Base-by-base conservation (phyloP, 768 basidiomycete genomes). In the Rossbeevera mucosa region DNA sequence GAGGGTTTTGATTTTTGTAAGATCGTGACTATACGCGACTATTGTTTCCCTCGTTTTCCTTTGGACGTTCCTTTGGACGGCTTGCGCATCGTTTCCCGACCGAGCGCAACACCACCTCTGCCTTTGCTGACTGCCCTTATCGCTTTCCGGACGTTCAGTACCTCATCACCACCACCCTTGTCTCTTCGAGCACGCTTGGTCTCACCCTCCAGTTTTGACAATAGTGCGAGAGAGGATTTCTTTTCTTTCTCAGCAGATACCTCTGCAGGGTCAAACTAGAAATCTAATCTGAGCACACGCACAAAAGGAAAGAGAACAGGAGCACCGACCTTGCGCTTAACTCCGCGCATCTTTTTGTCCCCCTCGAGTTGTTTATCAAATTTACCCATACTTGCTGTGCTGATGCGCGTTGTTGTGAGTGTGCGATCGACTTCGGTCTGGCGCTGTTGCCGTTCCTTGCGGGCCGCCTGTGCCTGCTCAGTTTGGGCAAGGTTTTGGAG, bases 341-440 rank as follows among this genome's bases (percentile, higher is more conserved):
- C 72, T 6, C 94, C 93, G 30, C 82, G 81, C 41, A 84, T 66
- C 70, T 91, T 94, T 68, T 90, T 88, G 71, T 99, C 96, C 12
- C 94, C 94, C 47, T 94, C 88, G 20, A 98, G 78, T 64, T 78
- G 83, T 58, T 82, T 86, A 68, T 98, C 95, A 61, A 96, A 99
- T 60, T 81, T 86, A 58, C 96, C 96, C 86, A 99, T 86, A 61
- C 91, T 94, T 0, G 94, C 96, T 0, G 96, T 99, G 55, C 93
- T 93, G 25, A 76, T 73, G 53, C 89, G 82, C 2, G 88, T 84
- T 11, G 85, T 78, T 7, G 89, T 82, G 22, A 96, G 74, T 2
- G 87, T 86, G 52, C 78, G 77, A 20, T 93, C 88, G 16, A 98
- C 79, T 13, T 91, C 85, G 13, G 65, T 59, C 71, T 92, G 91